Base-by-base conservation (phyloP, 805 yeast species). In the Middelhovenomyces tepae region DNA sequence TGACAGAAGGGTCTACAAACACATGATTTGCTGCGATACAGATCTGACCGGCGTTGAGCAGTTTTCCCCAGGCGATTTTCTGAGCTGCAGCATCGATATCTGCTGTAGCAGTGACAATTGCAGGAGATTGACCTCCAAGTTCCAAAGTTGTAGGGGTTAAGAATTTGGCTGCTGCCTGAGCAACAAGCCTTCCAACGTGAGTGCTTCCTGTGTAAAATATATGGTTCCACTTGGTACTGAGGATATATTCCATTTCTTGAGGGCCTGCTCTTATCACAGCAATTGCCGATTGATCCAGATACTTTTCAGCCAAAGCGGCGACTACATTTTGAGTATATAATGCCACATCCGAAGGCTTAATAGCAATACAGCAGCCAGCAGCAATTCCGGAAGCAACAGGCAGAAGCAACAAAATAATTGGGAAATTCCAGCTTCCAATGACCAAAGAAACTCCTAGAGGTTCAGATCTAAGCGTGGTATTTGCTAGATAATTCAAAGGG, bases 321-420 rank as follows among this genome's bases (percentile, higher is more conserved):
- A 87, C 50, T n/a, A 69, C 63, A 13, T 50, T 46, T 3, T 85
- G 62, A 31, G 78, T 70, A 42, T 68, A 57, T 0, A 91, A 89
- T 2, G 78, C 71, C 35, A 67, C 51, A 54, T 89, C 96, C 38
- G 79, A 68, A 11, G 84, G 87, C 53, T 85, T 85, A 45, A 78
- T 59, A 14, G 80, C 73, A 19, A 82, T 89, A 10, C 77, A 64
- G 54, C 87, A 86, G 9, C 96, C 96, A 14, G 78, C 82, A 2
- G 94, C 84, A 42, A 89, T 59, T 2, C 95, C 95, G 14, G 84
- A 83, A 23, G 75, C 65, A 15, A 86, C 50, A 0, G 95, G 85
- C 21, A 69, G 62, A 7, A 85, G 38, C 0, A 82, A 47, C 38
- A 89, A 59, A 16, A 69, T 39, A 27, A 81, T 53, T 1, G 97